phyloP scores from a whole-genome alignment of 1,284 basidiomycete genomes.

The Irpex sp. region DNA sequence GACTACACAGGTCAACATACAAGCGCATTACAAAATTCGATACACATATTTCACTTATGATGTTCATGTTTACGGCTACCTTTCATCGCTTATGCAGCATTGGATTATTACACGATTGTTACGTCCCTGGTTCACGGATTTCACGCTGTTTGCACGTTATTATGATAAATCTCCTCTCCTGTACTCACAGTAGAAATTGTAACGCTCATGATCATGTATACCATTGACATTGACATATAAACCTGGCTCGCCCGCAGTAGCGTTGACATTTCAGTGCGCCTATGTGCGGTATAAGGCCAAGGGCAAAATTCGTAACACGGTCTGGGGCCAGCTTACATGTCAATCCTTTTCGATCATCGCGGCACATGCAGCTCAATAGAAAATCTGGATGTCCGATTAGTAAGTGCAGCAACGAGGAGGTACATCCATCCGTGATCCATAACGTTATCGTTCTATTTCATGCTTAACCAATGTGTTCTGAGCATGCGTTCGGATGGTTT shows the following conservation, averaged over 20 bases:
- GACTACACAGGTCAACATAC: not conserved
- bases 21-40: not conserved
- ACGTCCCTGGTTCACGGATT: not conserved
- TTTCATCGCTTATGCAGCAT: not conserved
- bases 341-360: too few species aligned
- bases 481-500: slow-evolving; percentile 76
- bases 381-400: not conserved
- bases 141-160: slow-evolving; percentile 2
- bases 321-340: too few species aligned
- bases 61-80: not conserved
- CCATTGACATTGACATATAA: slow-evolving; percentile 1
- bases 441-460: slow-evolving; percentile 5
- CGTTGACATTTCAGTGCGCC: too few species aligned
- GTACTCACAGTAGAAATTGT: slow-evolving; percentile 15
- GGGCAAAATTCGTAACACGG: too few species aligned
- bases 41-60: not conserved
- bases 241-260: too few species aligned
- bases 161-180: slow-evolving; percentile 3
- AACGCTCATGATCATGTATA: not conserved
- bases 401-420: slow-evolving; percentile 1
- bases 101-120: slow-evolving; percentile 7
- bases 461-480: slow-evolving; percentile 72
- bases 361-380: too few species aligned
- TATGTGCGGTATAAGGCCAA: too few species aligned
- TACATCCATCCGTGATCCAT: not conserved